phyloP scores from a whole-genome alignment of 768 basidiomycete genomes.

The Exsudoporus frostii region DNA sequence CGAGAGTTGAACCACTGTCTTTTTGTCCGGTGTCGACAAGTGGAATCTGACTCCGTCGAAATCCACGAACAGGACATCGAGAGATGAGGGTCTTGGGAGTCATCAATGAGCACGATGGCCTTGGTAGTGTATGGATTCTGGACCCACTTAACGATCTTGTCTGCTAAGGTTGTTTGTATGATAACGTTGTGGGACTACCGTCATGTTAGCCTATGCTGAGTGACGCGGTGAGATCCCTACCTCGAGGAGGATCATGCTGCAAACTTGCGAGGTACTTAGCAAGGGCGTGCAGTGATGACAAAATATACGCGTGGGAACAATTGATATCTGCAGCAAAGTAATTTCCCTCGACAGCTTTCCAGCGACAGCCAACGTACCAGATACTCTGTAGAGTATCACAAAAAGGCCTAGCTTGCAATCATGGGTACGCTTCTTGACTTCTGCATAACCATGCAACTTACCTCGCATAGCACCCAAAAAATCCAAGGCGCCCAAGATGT shows the following conservation, averaged over 20 bases:
- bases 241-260: conserved; percentile 80
- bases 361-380: conserved; percentile 3
- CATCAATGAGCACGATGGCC: conserved; percentile 12
- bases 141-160: conserved; percentile 81
- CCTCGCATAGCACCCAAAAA: conserved; percentile 72
- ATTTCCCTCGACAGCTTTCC: conserved; percentile 25
- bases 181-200: conserved; percentile 85
- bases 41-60: conserved; percentile 97
- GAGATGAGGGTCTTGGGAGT: conserved; percentile 69
- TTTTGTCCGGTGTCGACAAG: conserved; percentile 82
- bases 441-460: conserved; percentile 4
- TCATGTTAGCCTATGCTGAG: conserved; percentile 6
- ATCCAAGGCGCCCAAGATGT: conserved; percentile 83
- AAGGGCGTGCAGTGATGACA: conserved; percentile 6
- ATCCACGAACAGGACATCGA: conserved; percentile 97
- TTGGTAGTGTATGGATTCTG: neutral
- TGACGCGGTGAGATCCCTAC: conserved; percentile 34
- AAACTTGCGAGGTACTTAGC: too few relatives aligned
- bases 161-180: conserved; percentile 83
- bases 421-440: conserved; percentile 23
- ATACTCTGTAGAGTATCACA: conserved; percentile 10
- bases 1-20: conserved; percentile 79
- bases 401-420: conserved; percentile 16
- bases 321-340: conserved; percentile 13
- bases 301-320: conserved; percentile 30